These are phyloP conservation scores for Arthrobotrys iridis DNA, from an alignment of 2,329 filamentous ascomycete species.

Conservation along the genomic window DNA sequence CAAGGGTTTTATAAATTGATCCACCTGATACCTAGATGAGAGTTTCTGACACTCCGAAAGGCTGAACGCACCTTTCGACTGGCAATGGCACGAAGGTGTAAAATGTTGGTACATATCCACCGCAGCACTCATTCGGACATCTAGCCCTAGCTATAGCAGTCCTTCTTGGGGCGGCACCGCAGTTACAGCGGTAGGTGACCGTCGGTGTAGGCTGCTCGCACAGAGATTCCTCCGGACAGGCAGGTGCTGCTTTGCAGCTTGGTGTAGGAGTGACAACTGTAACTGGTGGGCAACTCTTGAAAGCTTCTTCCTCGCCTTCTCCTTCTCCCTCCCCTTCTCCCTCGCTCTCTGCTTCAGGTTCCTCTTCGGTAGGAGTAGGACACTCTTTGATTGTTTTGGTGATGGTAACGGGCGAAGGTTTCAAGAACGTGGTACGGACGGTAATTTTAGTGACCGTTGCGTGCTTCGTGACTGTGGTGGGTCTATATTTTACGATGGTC, in stretches of 20 bases:
- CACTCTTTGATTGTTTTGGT: neutral
- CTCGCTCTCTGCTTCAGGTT: neutral
- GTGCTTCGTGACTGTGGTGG: neutral
- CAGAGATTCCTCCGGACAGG: neutral
- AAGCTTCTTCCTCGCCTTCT: neutral
- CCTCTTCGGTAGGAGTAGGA: neutral
- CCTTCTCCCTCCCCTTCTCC: neutral
- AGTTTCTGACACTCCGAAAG: neutral
- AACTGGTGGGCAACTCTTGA: neutral
- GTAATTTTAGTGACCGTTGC: neutral
- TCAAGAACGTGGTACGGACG: neutral
- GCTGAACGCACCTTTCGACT: neutral
- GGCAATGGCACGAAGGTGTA: neutral
- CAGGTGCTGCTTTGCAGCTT: neutral
- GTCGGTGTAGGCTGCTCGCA: neutral
- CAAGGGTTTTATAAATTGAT: too few relatives aligned
- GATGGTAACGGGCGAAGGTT: neutral
- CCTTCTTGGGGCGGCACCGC: neutral
- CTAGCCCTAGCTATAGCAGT: neutral
- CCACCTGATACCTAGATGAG: neutral
- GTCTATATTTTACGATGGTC: neutral
- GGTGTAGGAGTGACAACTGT: neutral
- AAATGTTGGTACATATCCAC: neutral
- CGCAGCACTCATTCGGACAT: neutral
- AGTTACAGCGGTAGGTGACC: neutral